Conservation (phyloP, 176 grass and related monocot species). For the Puya raimondii region DNA sequence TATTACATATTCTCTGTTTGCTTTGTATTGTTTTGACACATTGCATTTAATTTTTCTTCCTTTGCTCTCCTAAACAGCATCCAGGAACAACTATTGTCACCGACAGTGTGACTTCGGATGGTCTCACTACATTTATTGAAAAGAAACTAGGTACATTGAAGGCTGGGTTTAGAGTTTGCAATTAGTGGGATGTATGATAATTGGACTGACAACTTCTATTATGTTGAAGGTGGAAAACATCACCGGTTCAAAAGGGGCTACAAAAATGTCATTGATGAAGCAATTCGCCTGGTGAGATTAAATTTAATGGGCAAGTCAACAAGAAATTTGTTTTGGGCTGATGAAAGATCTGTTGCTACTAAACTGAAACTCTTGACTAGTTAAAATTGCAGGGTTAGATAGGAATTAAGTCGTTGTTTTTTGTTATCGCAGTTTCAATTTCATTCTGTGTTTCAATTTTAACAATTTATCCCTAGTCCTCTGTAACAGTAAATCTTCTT, state of each 20-base stretch:
- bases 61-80: conserved; percentile 46
- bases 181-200: not conserved
- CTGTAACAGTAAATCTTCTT: no score
- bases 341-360: not conserved
- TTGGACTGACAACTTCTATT: conserved; percentile 19
- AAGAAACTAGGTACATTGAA: conserved; percentile 70
- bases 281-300: conserved; percentile 72
- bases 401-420: no score
- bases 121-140: conserved; percentile 87
- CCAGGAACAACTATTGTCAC: conserved; percentile 88
- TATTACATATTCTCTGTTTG: not conserved
- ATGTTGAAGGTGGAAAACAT: conserved; percentile 81
- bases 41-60: conserved; percentile 5
- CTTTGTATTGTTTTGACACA: not conserved
- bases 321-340: not conserved
- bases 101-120: conserved; percentile 96
- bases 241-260: conserved; percentile 92
- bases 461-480: no score
- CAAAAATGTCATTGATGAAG: conserved; percentile 99
- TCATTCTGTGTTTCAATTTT: no score
- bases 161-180: conserved; percentile 13
- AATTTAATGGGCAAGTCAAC: not conserved
- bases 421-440: no score
- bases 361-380: not conserved
- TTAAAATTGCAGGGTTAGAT: not conserved